Evolutionary conservation across 1,284 basidiomycete species (phyloP), one percentile per base, ranked within the genome.

Genomic region (Malassezia globosa): DNA sequence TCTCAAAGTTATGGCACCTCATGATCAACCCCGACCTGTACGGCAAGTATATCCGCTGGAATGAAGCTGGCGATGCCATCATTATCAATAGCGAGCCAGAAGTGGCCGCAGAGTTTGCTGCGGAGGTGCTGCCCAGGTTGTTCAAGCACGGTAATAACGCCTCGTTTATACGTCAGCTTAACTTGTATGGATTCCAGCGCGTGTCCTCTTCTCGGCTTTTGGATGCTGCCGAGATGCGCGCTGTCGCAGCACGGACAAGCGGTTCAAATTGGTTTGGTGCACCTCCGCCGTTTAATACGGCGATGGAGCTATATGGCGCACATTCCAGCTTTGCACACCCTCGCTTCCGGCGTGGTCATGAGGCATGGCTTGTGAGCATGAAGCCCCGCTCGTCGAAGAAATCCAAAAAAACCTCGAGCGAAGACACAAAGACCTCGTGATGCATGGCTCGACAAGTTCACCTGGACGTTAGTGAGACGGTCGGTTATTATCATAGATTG

Each of bases 61-160:
- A 60, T 48, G 58, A 64, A 37, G 60, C 60, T 0, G 68, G 68
- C 29, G 59, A 63, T 16, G 60, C 65, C 24, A 63, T 71, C 55
- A 68, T 71, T n/a, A 55, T 69, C 13, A 63, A 54, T 16, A 64
- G 54, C 54, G 68, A 69, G 35, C 60, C 64, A 4, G 64, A 67
- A 6, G 45, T 67, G 7, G 57, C 63, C 34, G 63, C 62, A 48
- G 68, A 64, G 37, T 71, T 71, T 51, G 68, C 66, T 0, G 48
- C 61, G 7, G 66, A 69, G 23, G 59, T 71, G 8, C 53, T 71
- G 10, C 66, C 66, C 3, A 48, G 59, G 25, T 58, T 71, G 8
- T 69, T 69, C 56, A 71, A 71, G 54, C 66, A 71, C 48, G 68
- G 67, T 25, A 71, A 71, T 50, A 67, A 69, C 37, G 67, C 68